Base-by-base conservation (phyloP, 1,284 basidiomycete species). In the Agroathelia rolfsii region DNA sequence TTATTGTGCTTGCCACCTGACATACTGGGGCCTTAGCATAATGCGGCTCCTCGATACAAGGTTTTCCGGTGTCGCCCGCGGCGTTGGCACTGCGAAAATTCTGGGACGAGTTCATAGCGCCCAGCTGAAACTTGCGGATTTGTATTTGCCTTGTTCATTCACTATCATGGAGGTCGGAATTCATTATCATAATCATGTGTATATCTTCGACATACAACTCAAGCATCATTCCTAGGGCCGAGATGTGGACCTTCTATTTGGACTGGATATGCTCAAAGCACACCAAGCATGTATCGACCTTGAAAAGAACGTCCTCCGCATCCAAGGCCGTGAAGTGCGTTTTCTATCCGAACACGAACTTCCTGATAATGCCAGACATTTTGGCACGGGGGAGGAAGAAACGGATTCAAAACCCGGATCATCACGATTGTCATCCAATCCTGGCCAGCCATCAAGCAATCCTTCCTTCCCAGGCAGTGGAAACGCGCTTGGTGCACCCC, bases 191-290 rank as follows among this genome's bases (percentile, higher is more conserved):
- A n/a, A 6, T 32, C 20, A n/a, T 33, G 20, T n/a, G 14, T 18
- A 30, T 26, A n/a, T 9, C 10, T 18, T n/a, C 24, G n/a, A 29
- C n/a, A 23, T 13, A 4, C 19, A 23, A 28, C 9, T 2, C 29
- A 38, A 30, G 36, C 21, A 38, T 25, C 7, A 33, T 12, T 18
- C 32, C 25, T 16, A 87, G 81, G 92, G 92, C 15, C 74, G 79
- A 20, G 78, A 84, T 35, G 90, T 97, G 24, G 94, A 98, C 48
- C 74, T 98, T 13, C 66, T 98, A 2, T 85, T 98, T 34, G 95
- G 94, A 4, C 69, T 98, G 12, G 94, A 98, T 64, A 98, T 98
- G 95, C 75, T 98, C 35, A 97, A 94, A 58, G 83, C 92, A 2
- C 89, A 96, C 52, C 92, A 96, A 54, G 93, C 92, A 6, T 84